Evolutionary conservation across 1,139 yeast species (phyloP).

Genomic region (Trichomonascaceae sp.): DNA sequence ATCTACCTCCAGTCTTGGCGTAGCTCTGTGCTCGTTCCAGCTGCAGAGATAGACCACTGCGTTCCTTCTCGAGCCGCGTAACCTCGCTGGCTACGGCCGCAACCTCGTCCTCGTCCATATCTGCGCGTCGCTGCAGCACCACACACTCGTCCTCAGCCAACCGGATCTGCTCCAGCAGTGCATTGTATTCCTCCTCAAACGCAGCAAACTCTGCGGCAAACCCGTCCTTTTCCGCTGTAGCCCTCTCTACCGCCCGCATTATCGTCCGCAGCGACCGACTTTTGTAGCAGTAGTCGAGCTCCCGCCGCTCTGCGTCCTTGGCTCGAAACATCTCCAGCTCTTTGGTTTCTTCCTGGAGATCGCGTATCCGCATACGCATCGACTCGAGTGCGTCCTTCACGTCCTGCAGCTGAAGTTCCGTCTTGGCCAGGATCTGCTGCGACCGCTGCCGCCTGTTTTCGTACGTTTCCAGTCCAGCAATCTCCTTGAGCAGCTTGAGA

Average conservation of each 20-base stretch:
- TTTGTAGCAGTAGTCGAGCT: slow-evolving; percentile 64
- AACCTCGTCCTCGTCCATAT: no score
- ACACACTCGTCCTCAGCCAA: no score
- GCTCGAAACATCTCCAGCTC: slow-evolving; percentile 61
- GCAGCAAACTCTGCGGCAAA: no score
- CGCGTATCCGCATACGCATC: slow-evolving; percentile 59
- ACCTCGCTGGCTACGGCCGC: no score
- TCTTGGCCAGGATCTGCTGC: slow-evolving; percentile 60
- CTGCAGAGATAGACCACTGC: not conserved
- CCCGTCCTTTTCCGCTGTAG: no score
- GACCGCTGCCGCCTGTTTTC: slow-evolving; percentile 74
- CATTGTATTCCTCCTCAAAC: no score
- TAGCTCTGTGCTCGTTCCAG: not conserved
- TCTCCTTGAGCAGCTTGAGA: slow-evolving; percentile 67
- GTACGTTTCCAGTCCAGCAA: slow-evolving; percentile 90
- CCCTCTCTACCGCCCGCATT: no score
- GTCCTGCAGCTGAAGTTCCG: slow-evolving; percentile 56
- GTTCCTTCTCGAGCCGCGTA: not conserved
- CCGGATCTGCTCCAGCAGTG: no score
- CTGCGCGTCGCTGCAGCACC: no score
- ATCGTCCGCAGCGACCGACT: no score
- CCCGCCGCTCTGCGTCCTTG: slow-evolving; percentile 55
- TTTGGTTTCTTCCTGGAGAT: slow-evolving; percentile 67
- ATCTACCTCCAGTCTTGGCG: not conserved
- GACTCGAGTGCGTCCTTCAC: slow-evolving; percentile 63